phyloP scores from a whole-genome alignment of 352 stramenopile species.

The Phytopythium cucurbitacearum region DNA sequence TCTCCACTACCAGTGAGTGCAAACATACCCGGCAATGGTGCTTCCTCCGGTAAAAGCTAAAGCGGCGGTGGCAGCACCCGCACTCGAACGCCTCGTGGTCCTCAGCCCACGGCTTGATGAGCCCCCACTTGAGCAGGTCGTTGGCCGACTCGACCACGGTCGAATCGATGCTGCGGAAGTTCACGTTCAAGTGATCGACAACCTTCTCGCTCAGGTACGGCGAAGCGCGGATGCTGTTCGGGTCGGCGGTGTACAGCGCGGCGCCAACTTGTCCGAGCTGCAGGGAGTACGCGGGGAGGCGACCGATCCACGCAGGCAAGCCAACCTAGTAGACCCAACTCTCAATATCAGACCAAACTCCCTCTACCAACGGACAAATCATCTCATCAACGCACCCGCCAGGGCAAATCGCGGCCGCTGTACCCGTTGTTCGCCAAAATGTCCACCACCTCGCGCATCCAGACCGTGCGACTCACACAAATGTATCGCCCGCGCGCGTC shows the following conservation, averaged over 20 bases:
- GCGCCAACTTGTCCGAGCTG: slow-evolving; percentile 84
- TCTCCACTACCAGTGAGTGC: not conserved
- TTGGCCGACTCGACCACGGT: slow-evolving; percentile 82
- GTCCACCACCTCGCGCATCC: slow-evolving; percentile 88
- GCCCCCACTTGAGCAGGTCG: slow-evolving; percentile 79
- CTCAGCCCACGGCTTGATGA: slow-evolving; percentile 88
- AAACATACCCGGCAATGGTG: slow-evolving; percentile 77
- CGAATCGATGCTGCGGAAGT: slow-evolving; percentile 51
- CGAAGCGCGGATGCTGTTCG: slow-evolving; percentile 42
- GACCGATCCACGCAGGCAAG: slow-evolving; percentile 80
- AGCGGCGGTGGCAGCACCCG: slow-evolving; percentile 67
- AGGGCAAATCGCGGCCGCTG: slow-evolving; percentile 83
- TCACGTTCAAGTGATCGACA: slow-evolving; percentile 73
- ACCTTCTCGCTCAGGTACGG: slow-evolving; percentile 83
- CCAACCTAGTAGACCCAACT: slow-evolving; percentile 26
- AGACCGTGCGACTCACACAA: slow-evolving; percentile 79
- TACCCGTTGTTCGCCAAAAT: slow-evolving; percentile 80
- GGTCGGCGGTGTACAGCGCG: slow-evolving; percentile 65
- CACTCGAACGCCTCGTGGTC: slow-evolving; percentile 76
- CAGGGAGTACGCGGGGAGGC: slow-evolving; percentile 78
- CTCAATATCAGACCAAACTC: not conserved
- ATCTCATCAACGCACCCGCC: slow-evolving; percentile 29
- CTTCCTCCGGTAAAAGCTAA: slow-evolving; percentile 79
- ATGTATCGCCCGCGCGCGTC: slow-evolving; percentile 83
- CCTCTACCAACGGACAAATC: not conserved